Evolutionary conservation across 2,329 filamentous ascomycete species (phyloP).

Genomic region (Cladosporium oxysporum): DNA sequence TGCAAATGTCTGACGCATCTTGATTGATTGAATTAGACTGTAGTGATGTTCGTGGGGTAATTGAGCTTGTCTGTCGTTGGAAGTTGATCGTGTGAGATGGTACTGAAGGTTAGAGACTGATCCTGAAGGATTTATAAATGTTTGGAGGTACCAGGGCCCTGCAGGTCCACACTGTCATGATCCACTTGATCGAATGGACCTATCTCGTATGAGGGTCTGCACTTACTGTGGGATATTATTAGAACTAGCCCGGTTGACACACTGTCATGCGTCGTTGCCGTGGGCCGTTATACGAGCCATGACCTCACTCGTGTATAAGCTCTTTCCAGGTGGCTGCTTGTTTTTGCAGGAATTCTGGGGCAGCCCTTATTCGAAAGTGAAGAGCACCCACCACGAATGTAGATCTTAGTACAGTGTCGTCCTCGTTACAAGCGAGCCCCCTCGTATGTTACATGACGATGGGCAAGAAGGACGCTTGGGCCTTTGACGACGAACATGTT

Average conservation of each 20-base stretch:
- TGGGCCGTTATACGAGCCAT: background rate
- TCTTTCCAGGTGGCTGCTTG: background rate
- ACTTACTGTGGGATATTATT: slow-evolving; percentile 1
- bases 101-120: background rate
- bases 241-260: background rate
- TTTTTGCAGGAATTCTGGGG: background rate
- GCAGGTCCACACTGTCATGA: background rate
- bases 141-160: background rate
- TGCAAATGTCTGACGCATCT: slow-evolving; percentile 9
- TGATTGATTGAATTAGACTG: background rate
- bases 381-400: background rate
- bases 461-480: background rate
- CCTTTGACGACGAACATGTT: background rate
- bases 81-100: background rate
- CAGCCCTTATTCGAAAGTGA: background rate
- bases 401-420: background rate
- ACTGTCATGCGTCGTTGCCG: background rate
- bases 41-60: background rate
- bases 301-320: slow-evolving; percentile 7
- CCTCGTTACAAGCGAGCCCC: background rate
- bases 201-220: background rate
- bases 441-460: slow-evolving; percentile 1
- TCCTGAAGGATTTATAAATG: slow-evolving; percentile 3
- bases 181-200: background rate
- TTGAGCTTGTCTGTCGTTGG: background rate